Base-by-base conservation (phyloP, 345 rosid species). In the Lepidium aucheri region DNA sequence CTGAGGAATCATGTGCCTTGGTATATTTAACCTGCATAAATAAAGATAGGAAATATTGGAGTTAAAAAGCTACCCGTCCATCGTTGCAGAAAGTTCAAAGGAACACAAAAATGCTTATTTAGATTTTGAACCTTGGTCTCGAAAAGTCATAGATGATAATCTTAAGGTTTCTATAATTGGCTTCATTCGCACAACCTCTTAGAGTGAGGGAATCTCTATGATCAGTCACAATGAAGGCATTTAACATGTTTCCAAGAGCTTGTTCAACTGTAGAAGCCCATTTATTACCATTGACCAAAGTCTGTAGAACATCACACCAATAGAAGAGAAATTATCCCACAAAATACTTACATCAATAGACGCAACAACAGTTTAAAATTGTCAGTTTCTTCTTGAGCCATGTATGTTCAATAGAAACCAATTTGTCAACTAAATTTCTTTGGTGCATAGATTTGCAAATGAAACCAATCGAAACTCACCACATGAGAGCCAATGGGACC, bases 401-500 rank as follows among this genome's bases (percentile, higher is more conserved):
- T 57, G 33, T 44, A 50, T n/a, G 50, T 33, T n/a, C 35, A 40
- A 41, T 32, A 15, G 16, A 18, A 53, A 55, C 44, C 9, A 54
- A 38, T 24, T 36, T 45, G 51, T 26, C 36, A 63, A 71, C 43
- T 53, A 30, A 38, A 46, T 36, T 26, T 38, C n/a, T 55, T 43
- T 53, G 36, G 26, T 20, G 40, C 36, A 51, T 28, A 34, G 52
- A 34, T 60, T 52, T 58, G 18, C 38, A 53, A 74, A 67, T 13
- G 7, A 38, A 59, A 40, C 52, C 28, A 52, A 46, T n/a, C 28
- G 33, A 28, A 58, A 82, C 97, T 82, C 60, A 94, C 97, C 83
- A 94, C 64, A 77, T 94, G 97, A 42, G 89, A 82, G 67, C 99
- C 99, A 76, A 90, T 84, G 45, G 99, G 99, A 80, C 99, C 99